Conservation (phyloP, 2,329 filamentous ascomycete species). For the Diaporthe batatas region DNA sequence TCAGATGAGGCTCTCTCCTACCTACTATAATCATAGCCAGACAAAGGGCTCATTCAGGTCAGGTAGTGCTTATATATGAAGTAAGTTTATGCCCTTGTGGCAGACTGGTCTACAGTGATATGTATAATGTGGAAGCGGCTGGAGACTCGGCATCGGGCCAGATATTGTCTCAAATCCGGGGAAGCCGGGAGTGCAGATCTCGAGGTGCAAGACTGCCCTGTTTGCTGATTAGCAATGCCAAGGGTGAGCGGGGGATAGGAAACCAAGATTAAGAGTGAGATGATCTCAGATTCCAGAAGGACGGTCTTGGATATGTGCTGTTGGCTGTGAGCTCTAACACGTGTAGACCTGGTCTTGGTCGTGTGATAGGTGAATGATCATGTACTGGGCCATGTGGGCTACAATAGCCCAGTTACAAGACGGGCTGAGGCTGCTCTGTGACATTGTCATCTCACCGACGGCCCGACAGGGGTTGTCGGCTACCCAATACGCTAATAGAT, state of each 20-base stretch:
- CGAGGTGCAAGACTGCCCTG: neutral
- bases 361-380: neutral
- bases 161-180: neutral
- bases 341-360: neutral
- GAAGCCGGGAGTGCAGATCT: constrained; percentile 21
- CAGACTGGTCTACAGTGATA: too few species aligned
- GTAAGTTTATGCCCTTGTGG: neutral
- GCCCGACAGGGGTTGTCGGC: constrained; percentile 25
- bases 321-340: neutral
- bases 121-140: too few species aligned
- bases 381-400: neutral
- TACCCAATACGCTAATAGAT: constrained; percentile 30
- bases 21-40: neutral
- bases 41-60: too few species aligned
- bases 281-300: neutral
- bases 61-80: too few species aligned
- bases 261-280: neutral
- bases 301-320: neutral
- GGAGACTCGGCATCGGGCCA: neutral
- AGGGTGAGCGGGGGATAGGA: neutral
- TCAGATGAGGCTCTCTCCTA: neutral
- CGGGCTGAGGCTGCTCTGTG: constrained; percentile 15
- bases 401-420: neutral
- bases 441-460: constrained; percentile 7
- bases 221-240: constrained; percentile 23